A percentile compares a stretch with the other conserved stretches of the same genome.
phyloP scores from a whole-genome alignment of 108 stramenopile genomes.

The Fragilariopsis cylindrus region DNA sequence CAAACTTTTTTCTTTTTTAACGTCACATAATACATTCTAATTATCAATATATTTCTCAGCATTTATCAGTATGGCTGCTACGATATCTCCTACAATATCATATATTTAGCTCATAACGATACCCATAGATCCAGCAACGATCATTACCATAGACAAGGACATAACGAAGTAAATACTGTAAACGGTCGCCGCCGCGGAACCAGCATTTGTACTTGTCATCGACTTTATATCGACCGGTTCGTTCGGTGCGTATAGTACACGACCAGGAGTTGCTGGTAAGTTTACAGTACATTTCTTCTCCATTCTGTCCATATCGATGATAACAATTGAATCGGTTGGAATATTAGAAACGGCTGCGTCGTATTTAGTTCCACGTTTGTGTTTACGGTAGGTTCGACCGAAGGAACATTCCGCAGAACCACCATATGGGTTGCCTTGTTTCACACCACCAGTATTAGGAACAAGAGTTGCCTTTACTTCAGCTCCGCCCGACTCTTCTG shows the following conservation, averaged over 20 bases:
- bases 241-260: slow-evolving; percentile 14
- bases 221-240: neutral
- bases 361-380: slow-evolving; percentile 25
- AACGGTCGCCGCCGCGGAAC: neutral
- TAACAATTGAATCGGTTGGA: slow-evolving; percentile 15
- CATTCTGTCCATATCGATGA: slow-evolving; percentile 20
- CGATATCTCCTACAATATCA: no score
- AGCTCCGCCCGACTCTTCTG: neutral
- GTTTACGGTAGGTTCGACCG: slow-evolving; percentile 27
- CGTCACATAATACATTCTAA: no score
- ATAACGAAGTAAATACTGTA: neutral
- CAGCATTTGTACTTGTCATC: neutral
- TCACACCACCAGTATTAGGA: slow-evolving; percentile 12
- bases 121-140: neutral
- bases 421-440: slow-evolving; percentile 17
- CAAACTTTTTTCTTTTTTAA: no score
- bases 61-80: no score
- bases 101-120: neutral
- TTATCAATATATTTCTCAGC: no score
- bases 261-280: slow-evolving; percentile 6
- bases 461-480: slow-evolving; percentile 8
- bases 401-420: slow-evolving; percentile 25
- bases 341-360: slow-evolving; percentile 23
- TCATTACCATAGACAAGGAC: neutral
- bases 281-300: slow-evolving; percentile 11